Conservation (phyloP, 2,329 filamentous ascomycete species). For the Alternaria solani region DNA sequence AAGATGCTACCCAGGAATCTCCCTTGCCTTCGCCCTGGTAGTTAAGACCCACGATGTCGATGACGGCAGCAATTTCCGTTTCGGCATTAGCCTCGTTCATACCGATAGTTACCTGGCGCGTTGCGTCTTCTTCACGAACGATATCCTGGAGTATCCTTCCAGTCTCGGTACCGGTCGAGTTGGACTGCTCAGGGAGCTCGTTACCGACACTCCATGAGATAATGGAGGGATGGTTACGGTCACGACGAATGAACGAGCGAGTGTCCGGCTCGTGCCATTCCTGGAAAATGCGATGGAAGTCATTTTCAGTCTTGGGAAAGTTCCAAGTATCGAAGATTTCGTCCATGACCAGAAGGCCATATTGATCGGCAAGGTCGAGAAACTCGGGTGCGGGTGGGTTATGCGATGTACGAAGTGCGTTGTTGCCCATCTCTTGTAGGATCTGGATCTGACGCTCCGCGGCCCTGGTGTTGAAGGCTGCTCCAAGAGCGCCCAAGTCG, state of each 20-base stretch:
- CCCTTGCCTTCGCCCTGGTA: slow-evolving; percentile 63
- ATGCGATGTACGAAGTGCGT: slow-evolving; percentile 62
- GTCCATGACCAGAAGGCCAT: slow-evolving; percentile 62
- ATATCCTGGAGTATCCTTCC: slow-evolving; percentile 54
- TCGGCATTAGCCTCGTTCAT: slow-evolving; percentile 58
- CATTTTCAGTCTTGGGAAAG: slow-evolving; percentile 56
- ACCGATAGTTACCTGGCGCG: slow-evolving; percentile 55
- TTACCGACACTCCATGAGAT: slow-evolving; percentile 64
- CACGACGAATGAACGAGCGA: slow-evolving; percentile 61
- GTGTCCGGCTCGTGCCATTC: slow-evolving; percentile 65
- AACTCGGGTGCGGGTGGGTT: slow-evolving; percentile 63
- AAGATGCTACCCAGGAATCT: slow-evolving; percentile 52
- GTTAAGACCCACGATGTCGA: slow-evolving; percentile 63
- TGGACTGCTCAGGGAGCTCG: slow-evolving; percentile 60
- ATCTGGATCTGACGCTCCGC: slow-evolving; percentile 60
- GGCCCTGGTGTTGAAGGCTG: slow-evolving; percentile 61
- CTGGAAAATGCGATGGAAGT: slow-evolving; percentile 61
- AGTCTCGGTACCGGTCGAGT: slow-evolving; percentile 42
- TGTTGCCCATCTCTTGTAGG: slow-evolving; percentile 61
- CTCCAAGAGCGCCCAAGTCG: slow-evolving; percentile 60
- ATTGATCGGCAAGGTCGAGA: slow-evolving; percentile 59
- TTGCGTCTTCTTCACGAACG: slow-evolving; percentile 58
- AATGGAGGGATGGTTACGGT: slow-evolving; percentile 64
- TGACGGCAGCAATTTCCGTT: slow-evolving; percentile 49
- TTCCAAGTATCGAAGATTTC: slow-evolving; percentile 65